Base-by-base conservation (phyloP, 257 asterid genomes). In the Mitragyna speciosa region DNA sequence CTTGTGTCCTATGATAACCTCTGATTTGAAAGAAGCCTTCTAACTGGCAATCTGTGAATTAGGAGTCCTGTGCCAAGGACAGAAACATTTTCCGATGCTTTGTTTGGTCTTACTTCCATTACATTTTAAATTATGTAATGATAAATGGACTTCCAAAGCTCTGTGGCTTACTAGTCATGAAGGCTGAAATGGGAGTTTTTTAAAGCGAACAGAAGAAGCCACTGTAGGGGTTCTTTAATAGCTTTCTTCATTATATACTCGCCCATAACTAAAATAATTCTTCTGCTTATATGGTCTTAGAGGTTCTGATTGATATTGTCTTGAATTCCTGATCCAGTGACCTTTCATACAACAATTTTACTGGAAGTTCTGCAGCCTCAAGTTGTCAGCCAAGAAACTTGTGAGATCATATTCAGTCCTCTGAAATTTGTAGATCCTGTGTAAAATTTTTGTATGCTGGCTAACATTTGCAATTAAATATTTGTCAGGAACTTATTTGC, bases 321-420 rank as follows among this genome's bases (percentile, higher is more conserved):
- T 68, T 49, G 51, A 66, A 43, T 52, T 78, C 56, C 70, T 52
- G 10, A 12, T 79, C 11, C 59, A 79, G 82, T 41, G 82, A 79
- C 45, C 76, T 79, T 24, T 79, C 82, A 26, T 79, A 79, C 77
- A 79, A 70, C 69, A 79, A 79, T 70, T 58, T 79, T 36, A 33
- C 77, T 36, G 67, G 36, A 74, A 41, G 16, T 56, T 20, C 58
- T 17, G 14, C 0, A 15, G 61, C 11, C 43, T 16, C 48, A 20
- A 58, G 5, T 26, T 79, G 82, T 58, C 58, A 52, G 31, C 39
- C 33, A 19, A 11, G 68, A 72, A 71, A 41, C 1, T 39, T 48
- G 82, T 79, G 56, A 79, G 82, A 39, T 70, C 12, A 43, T 30
- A 8, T 70, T 70, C 24, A 54, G 33, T 22, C 22, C 72, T 52